Base-by-base conservation (phyloP, 805 yeast genomes). In the Myxozyma geophila region DNA sequence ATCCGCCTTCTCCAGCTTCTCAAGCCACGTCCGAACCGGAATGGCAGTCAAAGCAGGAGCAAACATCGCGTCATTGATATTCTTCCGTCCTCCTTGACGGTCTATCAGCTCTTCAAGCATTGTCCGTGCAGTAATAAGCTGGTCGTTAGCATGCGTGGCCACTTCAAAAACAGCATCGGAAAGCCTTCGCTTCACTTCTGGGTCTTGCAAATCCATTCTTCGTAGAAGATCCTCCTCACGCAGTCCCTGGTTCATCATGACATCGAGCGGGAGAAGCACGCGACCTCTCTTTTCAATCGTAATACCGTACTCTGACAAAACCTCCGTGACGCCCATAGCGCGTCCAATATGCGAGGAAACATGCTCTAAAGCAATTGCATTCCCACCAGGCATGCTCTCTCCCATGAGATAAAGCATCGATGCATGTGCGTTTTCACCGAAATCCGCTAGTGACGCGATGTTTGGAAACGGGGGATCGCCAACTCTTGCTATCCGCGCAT, bases 131-230 rank as follows among this genome's bases (percentile, higher is more conserved):
- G 92, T 79, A 4, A 90, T 73, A 2, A 90, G 71, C 74, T 90
- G 96, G 73, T 90, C 96, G 75, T 90, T 90, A 2, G 96, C 95
- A 0, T 81, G 77, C 5, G 87, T 84, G 1, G 95, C 89, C 5
- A 87, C 83, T 53, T 87, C 90, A 71, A 82, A 90, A 1, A 88
- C 79, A 8, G 86, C 84, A 70, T 87, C 85, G 63, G 83, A 82
- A 62, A 88, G 70, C 58, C 75, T 75, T 8, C 77, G 78, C n/a
- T 74, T 78, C 2, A 70, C 62, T 9, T 72, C 77, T 41, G 67
- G 23, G 2, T 70, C 66, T 4, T 71, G 72, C 10, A 73, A 37
- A 15, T 73, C 28, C 66, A 61, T 13, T 40, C 64, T 23, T 52
- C 66, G 35, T 70, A 88, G 72, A 10, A 88, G 73, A 2, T 80